A percentile compares a stretch with the other conserved stretches of the same genome.
Conservation (phyloP, 2,329 filamentous ascomycete species). For the Penicillium janthinellum region DNA sequence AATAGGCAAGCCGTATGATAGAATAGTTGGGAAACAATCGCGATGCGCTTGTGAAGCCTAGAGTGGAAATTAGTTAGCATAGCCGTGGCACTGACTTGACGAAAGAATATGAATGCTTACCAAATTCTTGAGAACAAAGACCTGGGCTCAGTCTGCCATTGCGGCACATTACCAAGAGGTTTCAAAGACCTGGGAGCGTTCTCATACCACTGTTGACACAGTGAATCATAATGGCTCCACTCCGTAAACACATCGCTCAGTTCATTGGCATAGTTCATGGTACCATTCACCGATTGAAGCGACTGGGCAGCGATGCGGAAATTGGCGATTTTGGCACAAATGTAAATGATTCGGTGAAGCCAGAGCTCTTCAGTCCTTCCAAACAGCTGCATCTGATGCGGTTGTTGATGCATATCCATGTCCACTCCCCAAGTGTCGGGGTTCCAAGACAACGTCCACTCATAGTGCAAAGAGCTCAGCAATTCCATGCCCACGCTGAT, state of each 20-base stretch:
- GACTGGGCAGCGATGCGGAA: constrained; percentile 72
- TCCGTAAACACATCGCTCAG: constrained; percentile 68
- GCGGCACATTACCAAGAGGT: constrained; percentile 74
- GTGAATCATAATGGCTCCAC: constrained; percentile 77
- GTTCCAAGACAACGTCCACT: constrained; percentile 85
- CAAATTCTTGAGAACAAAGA: constrained; percentile 86
- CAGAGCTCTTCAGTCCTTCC: constrained; percentile 75
- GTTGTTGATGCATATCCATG: constrained; percentile 68
- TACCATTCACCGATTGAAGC: constrained; percentile 62
- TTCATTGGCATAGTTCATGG: constrained; percentile 57
- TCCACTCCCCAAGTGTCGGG: constrained; percentile 89
- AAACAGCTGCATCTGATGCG: constrained; percentile 57
- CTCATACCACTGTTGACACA: constrained; percentile 81
- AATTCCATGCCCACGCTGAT: constrained; percentile 88
- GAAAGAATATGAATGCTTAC: constrained; percentile 50
- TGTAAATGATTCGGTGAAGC: constrained; percentile 86
- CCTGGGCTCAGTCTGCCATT: constrained; percentile 66
- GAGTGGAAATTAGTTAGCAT: neutral
- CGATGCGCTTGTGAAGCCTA: constrained; percentile 79
- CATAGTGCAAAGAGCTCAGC: constrained; percentile 82
- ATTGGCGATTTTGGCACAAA: constrained; percentile 83
- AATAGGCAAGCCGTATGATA: constrained; percentile 86
- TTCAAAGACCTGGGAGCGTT: constrained; percentile 83
- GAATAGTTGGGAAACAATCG: constrained; percentile 79
- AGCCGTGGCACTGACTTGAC: neutral